Base-by-base conservation (phyloP, 2,329 filamentous ascomycete species). In the Erysiphe pulchra region DNA sequence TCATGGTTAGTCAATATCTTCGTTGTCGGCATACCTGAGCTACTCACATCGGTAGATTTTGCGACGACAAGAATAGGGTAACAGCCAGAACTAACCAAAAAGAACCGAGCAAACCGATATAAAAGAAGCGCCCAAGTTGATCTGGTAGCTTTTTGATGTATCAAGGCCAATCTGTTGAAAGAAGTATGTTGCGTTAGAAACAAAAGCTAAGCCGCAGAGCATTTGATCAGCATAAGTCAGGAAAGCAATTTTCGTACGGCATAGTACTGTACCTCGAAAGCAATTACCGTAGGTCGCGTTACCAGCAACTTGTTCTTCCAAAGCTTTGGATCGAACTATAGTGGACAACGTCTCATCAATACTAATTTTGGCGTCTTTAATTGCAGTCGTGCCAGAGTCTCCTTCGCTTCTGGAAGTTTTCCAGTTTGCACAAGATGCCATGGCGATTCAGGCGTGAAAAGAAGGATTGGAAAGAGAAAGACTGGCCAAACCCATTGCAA, bases 1-100 rank as follows among this genome's bases (percentile, higher is more conserved):
- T 28, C 50, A 55, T 54, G 50, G 48, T 49, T 37, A 49, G 43
- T 46, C 46, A 49, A 31, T 28, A 28, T 28, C 24, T 28, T 28
- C 7, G 24, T 28, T 28, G 4, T 28, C 8, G 24, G 4, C 24
- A 28, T 28, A 6, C 7, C 4, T 28, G 16, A 13, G 30, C 37
- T 43, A 77, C 83, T 68, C 66, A 93, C 86, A 76, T 94, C 86
- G 52, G 85, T 93, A 2, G 7, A 28, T 28, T 28, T 28, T 28
- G 4, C 24, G 24, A 7, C 24, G 24, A 28, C 24, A 3, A 9
- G 8, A 1, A 28, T 28, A 28, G 4, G 24, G 24, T 28, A 28
- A 8, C 8, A 9, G 8, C 4, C 4, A 28, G 1, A 28, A 28
- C 24, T 7, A 28, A 28, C 24, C 24, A 28, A 3, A 28, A 1